Conservation (phyloP, 169 alveolate species). For the Plasmodium malariae region DNA sequence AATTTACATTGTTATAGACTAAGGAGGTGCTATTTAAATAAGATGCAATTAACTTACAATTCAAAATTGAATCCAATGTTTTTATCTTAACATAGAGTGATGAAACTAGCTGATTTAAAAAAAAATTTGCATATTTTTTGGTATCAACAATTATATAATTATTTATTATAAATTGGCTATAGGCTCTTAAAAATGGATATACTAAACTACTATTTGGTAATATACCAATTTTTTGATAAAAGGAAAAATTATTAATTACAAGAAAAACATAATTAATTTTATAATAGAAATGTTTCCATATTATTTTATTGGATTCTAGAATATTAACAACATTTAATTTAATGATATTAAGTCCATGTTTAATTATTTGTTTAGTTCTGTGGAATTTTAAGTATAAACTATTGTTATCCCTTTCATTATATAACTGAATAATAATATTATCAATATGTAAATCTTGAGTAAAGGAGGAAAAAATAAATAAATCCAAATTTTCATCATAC, state of each 20-base stretch:
- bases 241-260: conserved; percentile 32
- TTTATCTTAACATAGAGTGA: conserved; percentile 63
- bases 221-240: conserved; percentile 63
- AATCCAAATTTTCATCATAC: conserved; percentile 56
- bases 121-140: conserved; percentile 17
- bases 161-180: conserved; percentile 10
- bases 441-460: conserved; percentile 16
- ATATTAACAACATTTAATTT: conserved; percentile 41
- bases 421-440: conserved; percentile 46
- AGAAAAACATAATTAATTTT: conserved; percentile 54
- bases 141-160: conserved; percentile 7
- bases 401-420: conserved; percentile 42
- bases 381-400: conserved; percentile 19
- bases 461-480: conserved; percentile 57
- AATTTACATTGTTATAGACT: conserved; percentile 44
- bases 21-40: conserved; percentile 47
- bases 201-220: conserved; percentile 36
- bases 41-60: conserved; percentile 28
- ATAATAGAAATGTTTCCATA: conserved; percentile 50
- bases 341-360: conserved; percentile 43
- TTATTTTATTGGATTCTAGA: conserved; percentile 41
- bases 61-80: conserved; percentile 38
- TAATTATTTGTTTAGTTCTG: conserved; percentile 7
- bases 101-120: conserved; percentile 44
- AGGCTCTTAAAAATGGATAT: conserved; percentile 27